Evolutionary conservation across 1,284 basidiomycete genomes (phyloP).

Genomic region (Stereum hirsutum): DNA sequence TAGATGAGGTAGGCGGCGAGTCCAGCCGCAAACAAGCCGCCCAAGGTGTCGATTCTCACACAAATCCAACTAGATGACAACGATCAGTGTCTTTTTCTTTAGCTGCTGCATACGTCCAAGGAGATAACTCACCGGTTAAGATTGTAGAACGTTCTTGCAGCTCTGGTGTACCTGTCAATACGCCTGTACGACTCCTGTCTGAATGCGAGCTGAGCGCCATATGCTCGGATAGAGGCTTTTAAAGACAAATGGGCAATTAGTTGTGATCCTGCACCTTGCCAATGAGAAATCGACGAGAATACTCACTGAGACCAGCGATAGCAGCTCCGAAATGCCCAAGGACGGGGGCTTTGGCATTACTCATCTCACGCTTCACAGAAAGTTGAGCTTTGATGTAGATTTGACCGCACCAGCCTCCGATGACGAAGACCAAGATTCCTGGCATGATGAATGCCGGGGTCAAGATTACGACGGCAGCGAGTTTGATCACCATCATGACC

Average conservation of each 20-base stretch:
- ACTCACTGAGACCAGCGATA: conserved; percentile 53
- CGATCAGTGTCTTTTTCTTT: background rate
- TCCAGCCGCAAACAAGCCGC: conserved; percentile 40
- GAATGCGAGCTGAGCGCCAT: conserved; percentile 41
- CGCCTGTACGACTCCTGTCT: conserved; percentile 31
- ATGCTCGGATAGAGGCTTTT: conserved; percentile 53
- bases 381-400: conserved; percentile 67
- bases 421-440: conserved; percentile 27
- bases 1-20: conserved; percentile 49
- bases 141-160: conserved; percentile 41
- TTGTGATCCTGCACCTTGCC: too few species aligned
- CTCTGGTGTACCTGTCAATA: conserved; percentile 38
- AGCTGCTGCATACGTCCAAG: too few species aligned
- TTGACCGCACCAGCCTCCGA: conserved; percentile 39
- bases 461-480: conserved; percentile 35
- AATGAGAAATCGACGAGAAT: too few species aligned
- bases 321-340: conserved; percentile 65
- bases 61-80: conserved; percentile 36
- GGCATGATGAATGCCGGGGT: conserved; percentile 36
- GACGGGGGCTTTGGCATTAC: conserved; percentile 58
- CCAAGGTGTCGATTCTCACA: conserved; percentile 41
- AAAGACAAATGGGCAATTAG: background rate
- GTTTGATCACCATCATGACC: conserved; percentile 27
- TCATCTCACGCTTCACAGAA: conserved; percentile 71
- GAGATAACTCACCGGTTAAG: conserved; percentile 34